Conservation (phyloP, 2,329 filamentous ascomycete species). For the Fusarium sp. region DNA sequence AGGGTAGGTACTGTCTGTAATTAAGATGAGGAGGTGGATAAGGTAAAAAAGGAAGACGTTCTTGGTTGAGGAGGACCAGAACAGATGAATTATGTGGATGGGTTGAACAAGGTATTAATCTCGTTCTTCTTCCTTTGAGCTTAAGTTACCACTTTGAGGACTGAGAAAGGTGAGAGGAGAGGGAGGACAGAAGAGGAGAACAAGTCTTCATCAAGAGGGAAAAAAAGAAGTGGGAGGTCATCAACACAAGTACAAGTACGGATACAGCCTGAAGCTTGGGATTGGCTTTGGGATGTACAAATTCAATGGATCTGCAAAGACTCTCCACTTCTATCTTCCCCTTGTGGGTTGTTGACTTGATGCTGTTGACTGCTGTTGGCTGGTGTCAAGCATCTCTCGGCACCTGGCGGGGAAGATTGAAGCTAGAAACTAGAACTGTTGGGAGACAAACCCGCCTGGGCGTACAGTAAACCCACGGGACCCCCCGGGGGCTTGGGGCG, state of each 20-base stretch:
- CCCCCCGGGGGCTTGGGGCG: conserved; percentile 9
- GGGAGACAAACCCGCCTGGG: conserved; percentile 36
- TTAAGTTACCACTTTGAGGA: not conserved
- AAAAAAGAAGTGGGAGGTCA: conserved; percentile 31
- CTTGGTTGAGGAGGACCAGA: conserved; percentile 25
- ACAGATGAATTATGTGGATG: conserved; percentile 26
- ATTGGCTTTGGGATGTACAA: conserved; percentile 24
- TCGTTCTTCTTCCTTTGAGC: conserved; percentile 22
- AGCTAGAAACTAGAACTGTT: conserved; percentile 43
- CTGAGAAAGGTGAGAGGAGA: not conserved
- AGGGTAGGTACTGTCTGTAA: conserved; percentile 13
- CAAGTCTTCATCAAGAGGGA: not conserved
- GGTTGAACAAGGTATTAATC: conserved; percentile 15
- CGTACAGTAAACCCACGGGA: conserved; percentile 20
- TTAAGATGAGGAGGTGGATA: conserved; percentile 28
- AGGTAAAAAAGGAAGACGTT: conserved; percentile 16
- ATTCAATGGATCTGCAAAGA: conserved; percentile 30
- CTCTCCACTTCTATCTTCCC: conserved; percentile 28
- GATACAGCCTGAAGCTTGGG: conserved; percentile 24
- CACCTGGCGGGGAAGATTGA: conserved; percentile 35
- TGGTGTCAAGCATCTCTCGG: conserved; percentile 39
- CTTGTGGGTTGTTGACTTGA: conserved; percentile 34
- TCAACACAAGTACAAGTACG: conserved; percentile 36
- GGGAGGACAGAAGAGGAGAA: conserved; percentile 1
- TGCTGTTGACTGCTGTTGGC: conserved; percentile 34